A percentile compares a stretch with the other conserved stretches of the same genome.
Evolutionary conservation across 1,284 basidiomycete genomes (phyloP).

Genomic region (Melampsora americana): DNA sequence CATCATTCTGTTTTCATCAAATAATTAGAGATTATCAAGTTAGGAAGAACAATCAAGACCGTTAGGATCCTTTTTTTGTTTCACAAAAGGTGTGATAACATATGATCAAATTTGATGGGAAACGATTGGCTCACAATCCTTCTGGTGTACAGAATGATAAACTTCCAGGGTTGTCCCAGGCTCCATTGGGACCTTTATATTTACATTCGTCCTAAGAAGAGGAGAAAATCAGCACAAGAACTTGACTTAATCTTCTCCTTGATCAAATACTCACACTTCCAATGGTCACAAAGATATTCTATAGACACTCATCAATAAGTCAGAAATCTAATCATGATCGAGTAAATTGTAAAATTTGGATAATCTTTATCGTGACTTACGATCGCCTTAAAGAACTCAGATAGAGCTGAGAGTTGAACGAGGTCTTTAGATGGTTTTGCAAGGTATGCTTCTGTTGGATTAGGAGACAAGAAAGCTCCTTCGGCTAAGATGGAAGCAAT

Average conservation of each 20-base stretch:
- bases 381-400: conserved; percentile 39
- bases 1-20: conserved; percentile 30
- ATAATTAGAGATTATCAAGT: background rate
- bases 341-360: background rate
- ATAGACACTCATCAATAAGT: background rate
- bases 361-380: too few relatives aligned
- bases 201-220: conserved; percentile 37
- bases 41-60: too few relatives aligned
- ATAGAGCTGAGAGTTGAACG: conserved; percentile 34
- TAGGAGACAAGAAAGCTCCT: conserved; percentile 29
- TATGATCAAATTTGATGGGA: background rate
- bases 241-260: background rate
- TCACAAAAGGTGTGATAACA: too few relatives aligned
- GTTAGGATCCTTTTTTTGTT: too few relatives aligned
- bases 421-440: conserved; percentile 6
- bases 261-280: conserved; percentile 24
- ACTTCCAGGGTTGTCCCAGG: conserved; percentile 14
- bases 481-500: conserved; percentile 22
- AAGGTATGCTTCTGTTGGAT: conserved; percentile 33
- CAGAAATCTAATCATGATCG: too few relatives aligned
- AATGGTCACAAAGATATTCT: conserved; percentile 44
- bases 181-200: conserved; percentile 38
- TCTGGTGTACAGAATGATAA: conserved; percentile 41
- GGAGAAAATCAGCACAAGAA: background rate
- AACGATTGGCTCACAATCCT: conserved; percentile 15